Conservation (phyloP, 1,284 basidiomycete species). For the Puccinia polysora region DNA sequence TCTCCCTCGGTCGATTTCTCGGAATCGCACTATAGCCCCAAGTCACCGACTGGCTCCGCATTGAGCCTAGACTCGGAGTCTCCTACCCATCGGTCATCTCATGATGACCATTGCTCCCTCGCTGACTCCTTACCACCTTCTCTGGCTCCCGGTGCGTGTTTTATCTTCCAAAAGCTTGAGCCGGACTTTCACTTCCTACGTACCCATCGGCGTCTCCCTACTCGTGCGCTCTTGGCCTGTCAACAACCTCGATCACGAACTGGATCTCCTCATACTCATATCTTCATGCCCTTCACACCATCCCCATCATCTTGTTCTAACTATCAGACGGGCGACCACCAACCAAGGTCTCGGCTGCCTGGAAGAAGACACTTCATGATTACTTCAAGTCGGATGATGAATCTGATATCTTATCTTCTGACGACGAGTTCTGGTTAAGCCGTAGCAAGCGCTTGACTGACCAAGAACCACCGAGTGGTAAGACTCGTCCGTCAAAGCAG, state of each 20-base stretch:
- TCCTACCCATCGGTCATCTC: not conserved
- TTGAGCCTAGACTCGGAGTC: not conserved
- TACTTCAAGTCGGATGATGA: conserved; percentile 20
- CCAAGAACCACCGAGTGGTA: conserved; percentile 10
- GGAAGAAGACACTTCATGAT: conserved; percentile 1
- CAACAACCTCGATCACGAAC: too few relatives aligned
- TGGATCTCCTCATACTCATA: too few relatives aligned
- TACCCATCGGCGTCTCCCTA: not conserved
- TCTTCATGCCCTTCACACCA: too few relatives aligned
- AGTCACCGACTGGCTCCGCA: not conserved
- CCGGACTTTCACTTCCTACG: not conserved
- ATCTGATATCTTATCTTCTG: not conserved
- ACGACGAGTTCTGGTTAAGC: conserved; percentile 13
- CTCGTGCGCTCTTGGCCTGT: not conserved
- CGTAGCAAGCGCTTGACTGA: not conserved
- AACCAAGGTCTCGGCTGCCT: not conserved
- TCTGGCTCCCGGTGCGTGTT: not conserved
- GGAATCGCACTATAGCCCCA: not conserved
- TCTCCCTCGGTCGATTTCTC: not conserved
- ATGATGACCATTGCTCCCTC: not conserved
- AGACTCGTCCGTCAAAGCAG: not conserved
- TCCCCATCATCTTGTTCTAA: too few relatives aligned
- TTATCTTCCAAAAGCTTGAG: not conserved
- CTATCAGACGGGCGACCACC: not conserved
- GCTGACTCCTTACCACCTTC: not conserved